Evolutionary conservation across 495 filamentous ascomycete species (phyloP).

Genomic region (Podospora fimiseda): DNA sequence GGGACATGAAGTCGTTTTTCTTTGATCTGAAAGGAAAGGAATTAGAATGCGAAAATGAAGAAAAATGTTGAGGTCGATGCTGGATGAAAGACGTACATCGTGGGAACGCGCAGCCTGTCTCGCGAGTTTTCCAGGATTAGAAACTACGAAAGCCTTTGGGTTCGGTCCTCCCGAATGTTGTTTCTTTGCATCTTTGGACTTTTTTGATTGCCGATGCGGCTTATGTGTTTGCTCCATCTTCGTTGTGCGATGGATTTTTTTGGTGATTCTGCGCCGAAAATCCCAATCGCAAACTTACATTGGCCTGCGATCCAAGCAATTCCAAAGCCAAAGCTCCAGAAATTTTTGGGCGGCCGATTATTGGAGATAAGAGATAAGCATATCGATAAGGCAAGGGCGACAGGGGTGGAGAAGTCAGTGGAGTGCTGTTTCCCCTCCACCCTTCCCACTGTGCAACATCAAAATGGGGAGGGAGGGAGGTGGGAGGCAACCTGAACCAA

Average conservation of each 20-base stretch:
- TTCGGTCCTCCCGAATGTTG: slow-evolving; percentile 52
- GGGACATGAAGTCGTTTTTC: slow-evolving; percentile 95
- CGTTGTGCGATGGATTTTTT: slow-evolving; percentile 10
- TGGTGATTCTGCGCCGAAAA: slow-evolving; percentile 5
- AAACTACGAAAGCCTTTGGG: slow-evolving; percentile 86
- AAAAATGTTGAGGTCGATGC: slow-evolving; percentile 2
- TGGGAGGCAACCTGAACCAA: background rate
- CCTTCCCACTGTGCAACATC: no score
- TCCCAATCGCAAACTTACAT: slow-evolving; percentile 4
- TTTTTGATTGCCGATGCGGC: slow-evolving; percentile 76
- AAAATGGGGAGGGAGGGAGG: background rate
- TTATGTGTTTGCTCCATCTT: slow-evolving; percentile 87
- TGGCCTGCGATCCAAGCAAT: slow-evolving; percentile 2
- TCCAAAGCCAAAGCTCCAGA: slow-evolving; percentile 19
- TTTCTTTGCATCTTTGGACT: slow-evolving; percentile 88
- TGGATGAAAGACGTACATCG: slow-evolving; percentile 59
- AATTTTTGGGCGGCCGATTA: slow-evolving; percentile 23
- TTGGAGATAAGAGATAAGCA: slow-evolving; percentile 3
- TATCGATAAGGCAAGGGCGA: slow-evolving; percentile 22
- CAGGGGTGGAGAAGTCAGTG: slow-evolving; percentile 9
- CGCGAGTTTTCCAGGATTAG: slow-evolving; percentile 77
- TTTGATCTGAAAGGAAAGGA: slow-evolving; percentile 55
- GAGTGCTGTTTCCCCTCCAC: no score
- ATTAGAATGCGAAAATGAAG: no score
- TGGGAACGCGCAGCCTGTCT: slow-evolving; percentile 82